Percentiles rank a stretch among this genome's conserved stretches.
Conservation (phyloP, 2,329 filamentous ascomycete genomes). For the Paecilomyces variotii region DNA sequence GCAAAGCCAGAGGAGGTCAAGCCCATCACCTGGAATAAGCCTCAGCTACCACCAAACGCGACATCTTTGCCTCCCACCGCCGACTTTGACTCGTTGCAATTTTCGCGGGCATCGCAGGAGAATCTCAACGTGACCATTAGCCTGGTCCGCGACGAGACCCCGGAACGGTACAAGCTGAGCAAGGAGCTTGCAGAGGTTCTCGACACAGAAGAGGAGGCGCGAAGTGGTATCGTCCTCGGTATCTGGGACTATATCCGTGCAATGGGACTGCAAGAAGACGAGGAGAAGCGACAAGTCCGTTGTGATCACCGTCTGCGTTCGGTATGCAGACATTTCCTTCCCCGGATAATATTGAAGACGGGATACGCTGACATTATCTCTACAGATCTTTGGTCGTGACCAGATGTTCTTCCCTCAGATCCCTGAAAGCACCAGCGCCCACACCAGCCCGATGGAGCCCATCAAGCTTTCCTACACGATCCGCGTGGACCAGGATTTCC, state of each 20-base stretch:
- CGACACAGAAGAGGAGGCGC: slow-evolving; percentile 78
- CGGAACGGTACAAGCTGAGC: slow-evolving; percentile 75
- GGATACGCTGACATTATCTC: slow-evolving; percentile 2
- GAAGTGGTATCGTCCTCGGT: slow-evolving; percentile 79
- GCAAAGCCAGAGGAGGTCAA: slow-evolving; percentile 35
- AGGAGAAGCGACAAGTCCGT: slow-evolving; percentile 85
- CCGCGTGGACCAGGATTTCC: slow-evolving; percentile 78
- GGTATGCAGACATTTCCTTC: slow-evolving; percentile 43
- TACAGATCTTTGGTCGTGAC: slow-evolving; percentile 64
- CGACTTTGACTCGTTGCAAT: slow-evolving; percentile 85
- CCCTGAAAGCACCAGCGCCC: slow-evolving; percentile 67
- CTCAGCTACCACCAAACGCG: slow-evolving; percentile 46
- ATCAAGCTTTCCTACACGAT: slow-evolving; percentile 86
- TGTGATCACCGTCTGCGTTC: slow-evolving; percentile 76
- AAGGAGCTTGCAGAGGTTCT: slow-evolving; percentile 73
- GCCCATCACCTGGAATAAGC: slow-evolving; percentile 78
- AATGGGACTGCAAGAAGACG: slow-evolving; percentile 81
- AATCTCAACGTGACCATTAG: slow-evolving; percentile 88
- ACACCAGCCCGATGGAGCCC: slow-evolving; percentile 72
- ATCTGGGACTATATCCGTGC: slow-evolving; percentile 92
- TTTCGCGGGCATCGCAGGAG: slow-evolving; percentile 86
- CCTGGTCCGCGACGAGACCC: slow-evolving; percentile 72
- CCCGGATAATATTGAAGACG: background rate
- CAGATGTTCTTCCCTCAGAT: slow-evolving; percentile 79
- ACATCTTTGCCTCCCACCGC: slow-evolving; percentile 53